Conservation (phyloP, 1,284 basidiomycete genomes). For the Pseudozyma thailandica region DNA sequence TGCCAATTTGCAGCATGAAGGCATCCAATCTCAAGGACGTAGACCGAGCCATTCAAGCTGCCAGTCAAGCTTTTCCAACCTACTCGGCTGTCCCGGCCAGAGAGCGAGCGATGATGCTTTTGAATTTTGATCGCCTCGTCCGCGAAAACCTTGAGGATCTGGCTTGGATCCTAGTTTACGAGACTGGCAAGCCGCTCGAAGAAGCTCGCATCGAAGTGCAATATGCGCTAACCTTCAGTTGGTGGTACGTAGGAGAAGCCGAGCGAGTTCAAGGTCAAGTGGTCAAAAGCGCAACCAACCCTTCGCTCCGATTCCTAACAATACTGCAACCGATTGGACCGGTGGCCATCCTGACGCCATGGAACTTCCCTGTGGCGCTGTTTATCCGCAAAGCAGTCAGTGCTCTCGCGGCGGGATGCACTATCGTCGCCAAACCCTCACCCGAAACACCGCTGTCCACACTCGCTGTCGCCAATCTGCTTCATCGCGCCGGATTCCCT, state of each 20-base stretch:
- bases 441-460: conserved; percentile 95
- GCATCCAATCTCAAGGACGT: conserved; percentile 55
- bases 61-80: conserved; percentile 48
- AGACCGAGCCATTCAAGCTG: conserved; percentile 63
- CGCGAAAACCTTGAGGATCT: conserved; percentile 62
- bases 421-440: conserved; percentile 92
- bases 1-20: conserved; percentile 27
- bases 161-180: conserved; percentile 63
- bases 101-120: conserved; percentile 56
- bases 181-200: conserved; percentile 64
- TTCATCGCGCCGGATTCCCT: conserved; percentile 86
- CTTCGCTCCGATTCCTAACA: conserved; percentile 83
- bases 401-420: conserved; percentile 91
- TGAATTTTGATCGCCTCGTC: conserved; percentile 56
- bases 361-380: conserved; percentile 67
- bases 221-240: conserved; percentile 65
- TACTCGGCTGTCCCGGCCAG: conserved; percentile 60
- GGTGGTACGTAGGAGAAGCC: conserved; percentile 62
- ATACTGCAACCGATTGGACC: conserved; percentile 86
- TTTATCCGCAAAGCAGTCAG: conserved; percentile 89
- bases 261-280: conserved; percentile 74
- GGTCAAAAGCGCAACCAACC: conserved; percentile 78
- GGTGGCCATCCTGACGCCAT: conserved; percentile 68
- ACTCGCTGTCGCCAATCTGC: conserved; percentile 85
- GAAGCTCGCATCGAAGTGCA: conserved; percentile 63